These are phyloP conservation scores for Eucalyptus pumila DNA, from an alignment of 345 rosid genomes.

Conservation along the genomic window DNA sequence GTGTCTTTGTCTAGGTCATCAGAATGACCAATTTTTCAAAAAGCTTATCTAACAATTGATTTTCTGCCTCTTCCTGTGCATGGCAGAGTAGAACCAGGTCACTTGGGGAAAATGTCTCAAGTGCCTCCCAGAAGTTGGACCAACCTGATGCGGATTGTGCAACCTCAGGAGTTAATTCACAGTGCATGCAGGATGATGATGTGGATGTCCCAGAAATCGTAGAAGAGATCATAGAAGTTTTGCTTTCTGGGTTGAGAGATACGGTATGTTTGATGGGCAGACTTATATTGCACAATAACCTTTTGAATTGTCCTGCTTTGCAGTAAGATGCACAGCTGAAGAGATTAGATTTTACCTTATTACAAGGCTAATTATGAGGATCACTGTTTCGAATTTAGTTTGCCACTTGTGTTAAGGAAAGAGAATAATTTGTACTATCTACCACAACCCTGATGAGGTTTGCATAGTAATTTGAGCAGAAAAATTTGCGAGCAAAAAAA, in stretches of 20 bases:
- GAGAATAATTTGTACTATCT: not conserved
- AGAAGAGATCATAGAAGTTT: constrained; percentile 86
- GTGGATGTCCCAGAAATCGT: constrained; percentile 81
- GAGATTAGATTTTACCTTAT: not conserved
- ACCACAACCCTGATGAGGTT: not conserved
- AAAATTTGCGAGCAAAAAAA: not conserved
- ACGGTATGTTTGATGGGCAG: constrained; percentile 42
- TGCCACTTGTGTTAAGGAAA: not conserved
- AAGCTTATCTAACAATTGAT: not conserved
- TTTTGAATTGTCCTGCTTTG: not conserved
- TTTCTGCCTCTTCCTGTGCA: not conserved
- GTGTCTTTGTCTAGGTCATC: not conserved
- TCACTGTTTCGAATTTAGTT: not conserved
- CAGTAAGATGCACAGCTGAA: not conserved
- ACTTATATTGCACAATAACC: not conserved
- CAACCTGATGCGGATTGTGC: constrained; percentile 5
- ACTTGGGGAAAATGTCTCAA: constrained; percentile 53
- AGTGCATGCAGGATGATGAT: constrained; percentile 46
- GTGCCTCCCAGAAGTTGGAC: constrained; percentile 23
- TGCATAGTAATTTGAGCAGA: not conserved
- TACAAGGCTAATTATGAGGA: not conserved
- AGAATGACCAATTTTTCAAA: not conserved
- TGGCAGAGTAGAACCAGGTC: constrained; percentile 51
- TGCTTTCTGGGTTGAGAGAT: constrained; percentile 81
- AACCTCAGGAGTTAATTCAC: constrained; percentile 17